A percentile compares a stretch with the other conserved stretches of the same genome.
Evolutionary conservation across 495 filamentous ascomycete genomes (phyloP).

Genomic region (Monascus purpureus): DNA sequence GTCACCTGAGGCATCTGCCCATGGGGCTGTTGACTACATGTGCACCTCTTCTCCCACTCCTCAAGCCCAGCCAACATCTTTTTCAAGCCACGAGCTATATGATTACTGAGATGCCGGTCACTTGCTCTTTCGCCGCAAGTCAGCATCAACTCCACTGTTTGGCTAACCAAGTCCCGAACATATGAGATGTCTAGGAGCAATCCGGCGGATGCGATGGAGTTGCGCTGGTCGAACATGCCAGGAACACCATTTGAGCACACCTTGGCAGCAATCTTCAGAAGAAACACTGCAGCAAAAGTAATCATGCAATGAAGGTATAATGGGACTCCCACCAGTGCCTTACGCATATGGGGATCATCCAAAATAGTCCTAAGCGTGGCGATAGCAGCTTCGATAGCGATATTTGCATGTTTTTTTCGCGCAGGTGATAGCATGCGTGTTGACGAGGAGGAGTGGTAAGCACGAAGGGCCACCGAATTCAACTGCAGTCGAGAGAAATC

Average conservation of each 20-base stretch:
- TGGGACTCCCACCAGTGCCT: slow-evolving; percentile 36
- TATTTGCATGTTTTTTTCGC: slow-evolving; percentile 37
- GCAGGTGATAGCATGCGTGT: slow-evolving; percentile 35
- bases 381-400: slow-evolving; percentile 41
- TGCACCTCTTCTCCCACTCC: slow-evolving; percentile 31
- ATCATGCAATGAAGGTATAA: slow-evolving; percentile 44
- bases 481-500: slow-evolving; percentile 43
- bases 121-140: slow-evolving; percentile 34
- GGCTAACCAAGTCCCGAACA: slow-evolving; percentile 30
- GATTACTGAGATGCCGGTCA: slow-evolving; percentile 39
- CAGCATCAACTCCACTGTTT: slow-evolving; percentile 33
- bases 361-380: slow-evolving; percentile 34
- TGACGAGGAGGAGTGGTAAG: slow-evolving; percentile 33
- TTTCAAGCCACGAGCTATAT: slow-evolving; percentile 35
- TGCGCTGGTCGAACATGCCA: slow-evolving; percentile 15
- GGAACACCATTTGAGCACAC: slow-evolving; percentile 20
- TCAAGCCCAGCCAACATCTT: slow-evolving; percentile 38
- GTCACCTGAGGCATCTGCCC: slow-evolving; percentile 12
- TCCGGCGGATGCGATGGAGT: slow-evolving; percentile 32
- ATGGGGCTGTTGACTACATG: slow-evolving; percentile 8
- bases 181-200: slow-evolving; percentile 26
- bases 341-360: slow-evolving; percentile 36
- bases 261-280: slow-evolving; percentile 38
- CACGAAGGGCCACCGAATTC: slow-evolving; percentile 43
- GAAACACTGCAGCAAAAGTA: slow-evolving; percentile 40